These are phyloP conservation scores for Apiotrichum montevideense DNA, from an alignment of 1,284 basidiomycete genomes.

Conservation along the genomic window DNA sequence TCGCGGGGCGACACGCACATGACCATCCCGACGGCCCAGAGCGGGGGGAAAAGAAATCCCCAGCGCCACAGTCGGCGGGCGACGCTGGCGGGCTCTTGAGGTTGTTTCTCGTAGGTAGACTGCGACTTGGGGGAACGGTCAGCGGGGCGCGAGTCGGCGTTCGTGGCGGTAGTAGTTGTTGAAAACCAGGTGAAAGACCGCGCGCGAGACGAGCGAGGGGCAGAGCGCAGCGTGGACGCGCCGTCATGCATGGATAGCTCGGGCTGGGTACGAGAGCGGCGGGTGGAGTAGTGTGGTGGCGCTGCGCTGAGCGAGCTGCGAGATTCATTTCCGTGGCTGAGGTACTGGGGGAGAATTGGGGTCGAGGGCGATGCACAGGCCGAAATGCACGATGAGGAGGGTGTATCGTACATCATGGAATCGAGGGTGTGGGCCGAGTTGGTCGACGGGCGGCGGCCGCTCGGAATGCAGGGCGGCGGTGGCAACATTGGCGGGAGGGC, in stretches of 20 bases:
- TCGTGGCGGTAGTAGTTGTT: no score
- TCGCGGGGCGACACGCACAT: conserved; percentile 21
- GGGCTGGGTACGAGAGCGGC: not conserved
- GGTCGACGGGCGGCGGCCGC: no score
- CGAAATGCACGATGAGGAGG: not conserved
- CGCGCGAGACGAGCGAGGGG: no score
- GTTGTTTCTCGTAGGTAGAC: conserved; percentile 2
- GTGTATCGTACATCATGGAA: not conserved
- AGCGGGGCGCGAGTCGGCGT: no score
- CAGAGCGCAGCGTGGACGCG: no score
- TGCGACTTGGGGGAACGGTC: conserved; percentile 21
- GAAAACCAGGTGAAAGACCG: no score
- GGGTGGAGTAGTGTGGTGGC: conserved; percentile 1
- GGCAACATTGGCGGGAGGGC: conserved; percentile 11
- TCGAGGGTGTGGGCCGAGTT: no score
- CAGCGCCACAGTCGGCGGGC: conserved; percentile 33
- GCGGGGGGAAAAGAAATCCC: conserved; percentile 36
- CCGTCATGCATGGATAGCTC: no score
- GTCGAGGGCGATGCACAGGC: not conserved
- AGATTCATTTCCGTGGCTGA: no score
- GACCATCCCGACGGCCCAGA: conserved; percentile 39
- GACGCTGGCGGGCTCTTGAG: conserved; percentile 26
- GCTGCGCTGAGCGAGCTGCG: no score
- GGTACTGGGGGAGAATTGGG: not conserved
- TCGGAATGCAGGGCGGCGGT: no score